Evolutionary conservation across 495 filamentous ascomycete genomes (phyloP).

Genomic region (Aspergillus diversus): DNA sequence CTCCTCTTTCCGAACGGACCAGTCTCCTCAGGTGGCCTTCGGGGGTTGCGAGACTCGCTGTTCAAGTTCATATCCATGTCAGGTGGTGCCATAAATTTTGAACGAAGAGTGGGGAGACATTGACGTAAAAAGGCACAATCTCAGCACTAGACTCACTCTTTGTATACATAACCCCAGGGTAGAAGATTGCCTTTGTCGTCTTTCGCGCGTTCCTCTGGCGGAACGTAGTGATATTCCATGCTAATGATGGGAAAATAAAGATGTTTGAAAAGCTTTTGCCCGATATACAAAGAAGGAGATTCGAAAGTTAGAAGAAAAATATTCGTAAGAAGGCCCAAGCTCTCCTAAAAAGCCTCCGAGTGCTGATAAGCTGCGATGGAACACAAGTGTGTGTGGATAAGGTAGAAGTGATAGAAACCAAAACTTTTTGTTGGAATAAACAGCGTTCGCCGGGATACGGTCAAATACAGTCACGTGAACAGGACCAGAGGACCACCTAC

Average conservation of each 20-base stretch:
- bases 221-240: constrained; percentile 70
- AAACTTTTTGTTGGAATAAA: constrained; percentile 35
- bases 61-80: constrained; percentile 16
- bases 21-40: constrained; percentile 60
- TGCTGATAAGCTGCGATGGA: background rate
- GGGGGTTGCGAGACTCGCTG: constrained; percentile 51
- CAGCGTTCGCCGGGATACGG: constrained; percentile 30
- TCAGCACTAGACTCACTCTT: constrained; percentile 50
- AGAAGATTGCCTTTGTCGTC: constrained; percentile 62
- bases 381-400: background rate
- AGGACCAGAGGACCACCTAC: background rate
- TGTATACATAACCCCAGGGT: constrained; percentile 65
- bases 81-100: constrained; percentile 8
- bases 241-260: constrained; percentile 7
- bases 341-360: background rate
- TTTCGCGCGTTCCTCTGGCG: constrained; percentile 63
- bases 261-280: background rate
- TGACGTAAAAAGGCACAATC: constrained; percentile 5
- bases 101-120: constrained; percentile 15
- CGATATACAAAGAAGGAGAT: background rate
- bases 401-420: constrained; percentile 5
- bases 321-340: background rate
- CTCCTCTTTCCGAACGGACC: constrained; percentile 64
- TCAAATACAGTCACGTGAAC: constrained; percentile 24
- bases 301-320: background rate